phyloP scores from a whole-genome alignment of 169 alveolate species.

The Plasmodium relictum region DNA sequence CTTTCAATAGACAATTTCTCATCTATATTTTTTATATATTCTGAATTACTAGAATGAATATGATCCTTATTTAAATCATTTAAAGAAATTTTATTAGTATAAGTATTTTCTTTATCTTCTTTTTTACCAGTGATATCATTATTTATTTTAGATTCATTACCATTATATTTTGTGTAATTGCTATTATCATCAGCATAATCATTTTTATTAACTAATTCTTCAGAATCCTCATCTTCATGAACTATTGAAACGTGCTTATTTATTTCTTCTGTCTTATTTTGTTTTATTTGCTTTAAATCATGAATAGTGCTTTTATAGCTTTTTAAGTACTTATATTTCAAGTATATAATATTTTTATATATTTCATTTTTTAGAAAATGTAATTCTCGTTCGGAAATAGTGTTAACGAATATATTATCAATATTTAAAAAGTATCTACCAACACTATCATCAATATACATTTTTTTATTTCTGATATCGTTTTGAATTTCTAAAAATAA shows the following conservation, averaged over 20 bases:
- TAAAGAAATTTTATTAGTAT: background rate
- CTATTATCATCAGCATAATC: background rate
- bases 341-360: constrained; percentile 32
- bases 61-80: constrained; percentile 14
- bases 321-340: constrained; percentile 45
- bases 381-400: constrained; percentile 61
- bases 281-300: constrained; percentile 22
- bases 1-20: constrained; percentile 18
- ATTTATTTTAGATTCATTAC: background rate
- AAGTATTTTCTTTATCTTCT: background rate
- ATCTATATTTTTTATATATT: constrained; percentile 18
- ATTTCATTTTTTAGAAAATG: constrained; percentile 35
- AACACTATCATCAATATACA: constrained; percentile 62
- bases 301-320: constrained; percentile 48
- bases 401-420: constrained; percentile 1
- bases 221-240: constrained; percentile 28
- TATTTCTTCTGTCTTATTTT: constrained; percentile 38
- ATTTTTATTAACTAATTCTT: background rate
- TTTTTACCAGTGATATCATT: background rate
- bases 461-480: background rate
- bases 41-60: background rate
- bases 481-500: constrained; percentile 36
- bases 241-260: constrained; percentile 62
- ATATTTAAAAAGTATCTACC: constrained; percentile 50
- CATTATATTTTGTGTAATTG: background rate